Evolutionary conservation across 257 asterid genomes (phyloP), one percentile per base, ranked within the genome.

Genomic region (Solanum lignicaule): DNA sequence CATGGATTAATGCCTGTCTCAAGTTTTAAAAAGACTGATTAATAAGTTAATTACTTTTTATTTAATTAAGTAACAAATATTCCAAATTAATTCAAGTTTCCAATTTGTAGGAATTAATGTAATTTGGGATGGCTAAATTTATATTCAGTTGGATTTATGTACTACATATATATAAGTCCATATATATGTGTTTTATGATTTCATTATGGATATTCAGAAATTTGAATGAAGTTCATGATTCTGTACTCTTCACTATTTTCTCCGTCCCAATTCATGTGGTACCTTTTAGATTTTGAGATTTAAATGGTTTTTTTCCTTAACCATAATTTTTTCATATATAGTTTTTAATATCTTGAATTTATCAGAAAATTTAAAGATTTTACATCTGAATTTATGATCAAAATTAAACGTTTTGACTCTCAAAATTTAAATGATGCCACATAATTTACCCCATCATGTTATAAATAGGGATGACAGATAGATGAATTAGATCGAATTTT

Each of bases 1-100:
- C 98, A 94, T 90, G 98, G 99, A 4, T 85, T 96, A 23, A 95
- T 91, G 92, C 98, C 98, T 3, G 91, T 91, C 33, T 91, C 94
- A 46, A 84, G 81, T 84, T 74, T 73, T 43, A 75, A n/a, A 18
- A 78, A 87, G 86, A 36, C 5, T 66, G 39, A 84, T 65, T 29
- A 87, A 69, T 55, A 20, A 55, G 1, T 35, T 69, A n/a, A 7
- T 15, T 20, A 21, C 8, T 48, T 10, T 46, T 13, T 87, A 10
- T 68, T 27, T 55, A 5, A 35, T 35, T 58, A 55, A 23, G 32
- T 76, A 89, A 83, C 87, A 86, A 33, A 83, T 55, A 55, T 55
- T 75, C 68, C 69, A 62, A 87, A 75, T 41, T 87, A 36, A 25
- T 60, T 58, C 69, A 33, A 33, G 18, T 62, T 60, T 84, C 35